Evolutionary conservation across 2,329 filamentous ascomycete genomes (phyloP).

Genomic region (Orbilia brochopaga): DNA sequence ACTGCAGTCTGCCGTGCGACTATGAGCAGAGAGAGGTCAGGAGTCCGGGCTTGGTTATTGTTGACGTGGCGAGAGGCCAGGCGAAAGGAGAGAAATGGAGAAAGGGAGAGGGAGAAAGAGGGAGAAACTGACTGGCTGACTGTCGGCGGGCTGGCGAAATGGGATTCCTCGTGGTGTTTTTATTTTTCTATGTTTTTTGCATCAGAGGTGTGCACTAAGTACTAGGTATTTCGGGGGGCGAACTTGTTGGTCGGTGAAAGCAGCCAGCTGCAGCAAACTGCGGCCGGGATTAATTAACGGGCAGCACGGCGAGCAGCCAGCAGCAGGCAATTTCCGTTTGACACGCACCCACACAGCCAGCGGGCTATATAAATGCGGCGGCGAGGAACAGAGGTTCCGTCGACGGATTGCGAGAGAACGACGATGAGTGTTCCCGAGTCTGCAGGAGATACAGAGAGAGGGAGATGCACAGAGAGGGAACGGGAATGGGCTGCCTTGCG

Average conservation of each 20-base stretch:
- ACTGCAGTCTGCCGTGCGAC: background rate
- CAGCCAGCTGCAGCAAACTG: background rate
- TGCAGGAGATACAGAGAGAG: background rate
- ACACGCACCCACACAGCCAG: background rate
- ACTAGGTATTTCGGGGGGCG: background rate
- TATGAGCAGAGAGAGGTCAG: background rate
- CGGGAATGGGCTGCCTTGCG: constrained; percentile 53
- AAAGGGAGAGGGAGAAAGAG: background rate
- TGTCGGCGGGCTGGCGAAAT: background rate
- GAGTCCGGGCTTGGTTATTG: background rate
- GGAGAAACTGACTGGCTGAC: background rate
- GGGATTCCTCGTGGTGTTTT: constrained; percentile 1
- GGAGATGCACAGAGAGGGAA: constrained; percentile 30
- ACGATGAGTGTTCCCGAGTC: background rate
- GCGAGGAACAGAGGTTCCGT: background rate
- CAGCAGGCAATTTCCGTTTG: background rate
- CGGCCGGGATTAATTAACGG: constrained; percentile 2
- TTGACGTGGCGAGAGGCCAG: background rate
- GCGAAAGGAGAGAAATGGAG: background rate
- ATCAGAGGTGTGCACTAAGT: too few relatives aligned
- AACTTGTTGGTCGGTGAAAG: too few relatives aligned
- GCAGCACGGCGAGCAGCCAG: background rate
- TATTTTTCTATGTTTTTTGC: background rate
- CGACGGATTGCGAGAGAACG: background rate
- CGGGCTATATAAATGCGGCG: background rate